These are phyloP conservation scores for Trametes hirsuta DNA, from an alignment of 1,284 basidiomycete genomes.

Conservation along the genomic window DNA sequence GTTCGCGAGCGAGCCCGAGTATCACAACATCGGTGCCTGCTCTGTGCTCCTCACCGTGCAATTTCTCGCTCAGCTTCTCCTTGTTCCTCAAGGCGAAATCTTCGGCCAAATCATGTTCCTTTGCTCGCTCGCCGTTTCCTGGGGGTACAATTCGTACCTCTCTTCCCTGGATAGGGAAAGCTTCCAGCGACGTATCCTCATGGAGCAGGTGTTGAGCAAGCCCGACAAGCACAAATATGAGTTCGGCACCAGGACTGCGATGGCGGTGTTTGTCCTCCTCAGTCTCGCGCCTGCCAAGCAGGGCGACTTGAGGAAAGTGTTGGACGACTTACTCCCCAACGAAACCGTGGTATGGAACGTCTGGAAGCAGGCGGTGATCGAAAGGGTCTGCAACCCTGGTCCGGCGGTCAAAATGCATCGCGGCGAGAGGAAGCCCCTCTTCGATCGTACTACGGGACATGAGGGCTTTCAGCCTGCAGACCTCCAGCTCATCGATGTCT, in stretches of 20 bases:
- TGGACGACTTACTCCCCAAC: slow-evolving; percentile 17
- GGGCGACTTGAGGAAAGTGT: background rate
- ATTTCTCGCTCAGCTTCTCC: slow-evolving; percentile 21
- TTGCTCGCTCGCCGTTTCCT: slow-evolving; percentile 19
- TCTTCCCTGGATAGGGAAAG: slow-evolving; percentile 18
- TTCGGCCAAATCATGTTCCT: slow-evolving; percentile 25
- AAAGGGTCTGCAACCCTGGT: background rate
- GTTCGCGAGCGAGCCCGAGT: slow-evolving; percentile 11
- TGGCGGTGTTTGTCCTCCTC: slow-evolving; percentile 18
- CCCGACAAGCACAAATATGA: slow-evolving; percentile 4
- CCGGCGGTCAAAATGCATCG: background rate
- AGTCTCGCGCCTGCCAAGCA: slow-evolving; percentile 5
- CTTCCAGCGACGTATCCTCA: slow-evolving; percentile 15
- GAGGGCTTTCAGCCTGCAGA: background rate
- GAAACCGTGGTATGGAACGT: slow-evolving; percentile 15
- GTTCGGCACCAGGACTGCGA: slow-evolving; percentile 18
- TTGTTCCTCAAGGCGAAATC: slow-evolving; percentile 20
- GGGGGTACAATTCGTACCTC: slow-evolving; percentile 21
- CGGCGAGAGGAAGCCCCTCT: background rate
- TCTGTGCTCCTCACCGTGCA: slow-evolving; percentile 19
- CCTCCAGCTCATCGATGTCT: background rate
- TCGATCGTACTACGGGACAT: background rate
- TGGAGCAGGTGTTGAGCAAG: background rate
- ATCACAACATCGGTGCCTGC: slow-evolving; percentile 16
- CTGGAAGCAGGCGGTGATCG: slow-evolving; percentile 4